Conservation (phyloP, 306 rosid genomes). For the Leucaena leucocephala region DNA sequence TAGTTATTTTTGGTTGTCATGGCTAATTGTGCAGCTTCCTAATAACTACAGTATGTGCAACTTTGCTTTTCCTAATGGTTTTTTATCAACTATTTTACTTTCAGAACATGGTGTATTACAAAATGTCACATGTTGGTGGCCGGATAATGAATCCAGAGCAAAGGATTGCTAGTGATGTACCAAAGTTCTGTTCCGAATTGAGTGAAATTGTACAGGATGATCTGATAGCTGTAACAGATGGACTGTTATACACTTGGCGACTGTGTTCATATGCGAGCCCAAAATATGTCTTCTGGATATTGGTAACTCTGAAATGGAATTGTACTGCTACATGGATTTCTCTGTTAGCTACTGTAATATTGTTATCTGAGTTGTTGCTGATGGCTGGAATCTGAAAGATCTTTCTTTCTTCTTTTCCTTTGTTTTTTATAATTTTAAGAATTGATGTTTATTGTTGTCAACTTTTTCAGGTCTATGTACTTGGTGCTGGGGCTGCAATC, state of each 20-base stretch:
- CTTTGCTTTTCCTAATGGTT: conserved; percentile 3
- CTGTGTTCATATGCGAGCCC: conserved; percentile 99
- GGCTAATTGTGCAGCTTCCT: conserved; percentile 13
- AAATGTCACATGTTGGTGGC: conserved; percentile 93
- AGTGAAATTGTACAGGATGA: conserved; percentile 99
- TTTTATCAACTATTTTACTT: conserved; percentile 43
- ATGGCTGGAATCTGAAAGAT: conserved; percentile 31
- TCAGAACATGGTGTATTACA: conserved; percentile 98
- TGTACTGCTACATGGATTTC: conserved; percentile 29
- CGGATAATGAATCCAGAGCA: conserved; percentile 97
- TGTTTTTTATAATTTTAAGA: not conserved
- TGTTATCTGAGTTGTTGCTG: conserved; percentile 29
- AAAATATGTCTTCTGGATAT: conserved; percentile 93
- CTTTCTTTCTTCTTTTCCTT: not conserved
- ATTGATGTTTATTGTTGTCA: conserved; percentile 33
- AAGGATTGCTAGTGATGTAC: conserved; percentile 94
- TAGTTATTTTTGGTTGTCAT: conserved; percentile 31
- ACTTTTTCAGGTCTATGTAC: conserved; percentile 80
- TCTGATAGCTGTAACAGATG: conserved; percentile 89
- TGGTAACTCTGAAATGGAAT: conserved; percentile 61
- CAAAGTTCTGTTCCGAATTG: conserved; percentile 92
- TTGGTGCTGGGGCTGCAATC: conserved; percentile 80
- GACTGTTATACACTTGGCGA: conserved; percentile 91
- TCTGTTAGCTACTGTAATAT: conserved; percentile 21
- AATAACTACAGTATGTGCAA: conserved; percentile 10